These are phyloP conservation scores for Tolypocladium amazonense DNA, from an alignment of 2,329 filamentous ascomycete genomes.

Conservation along the genomic window DNA sequence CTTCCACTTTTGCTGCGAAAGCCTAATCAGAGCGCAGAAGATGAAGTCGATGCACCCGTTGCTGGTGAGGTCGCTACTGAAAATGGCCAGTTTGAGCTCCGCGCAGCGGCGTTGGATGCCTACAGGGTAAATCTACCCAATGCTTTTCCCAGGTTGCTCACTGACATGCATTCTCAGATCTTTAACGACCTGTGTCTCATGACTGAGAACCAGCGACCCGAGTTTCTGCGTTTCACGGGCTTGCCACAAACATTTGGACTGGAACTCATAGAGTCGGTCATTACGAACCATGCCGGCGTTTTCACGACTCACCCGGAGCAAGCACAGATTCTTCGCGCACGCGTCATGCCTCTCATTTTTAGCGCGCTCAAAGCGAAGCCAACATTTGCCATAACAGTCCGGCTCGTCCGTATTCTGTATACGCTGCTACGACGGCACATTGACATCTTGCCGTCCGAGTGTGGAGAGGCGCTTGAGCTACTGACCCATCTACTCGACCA, in stretches of 20 bases:
- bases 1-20: neutral
- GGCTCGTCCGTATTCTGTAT: slow-evolving; percentile 73
- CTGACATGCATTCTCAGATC: slow-evolving; percentile 36
- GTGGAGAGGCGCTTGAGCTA: slow-evolving; percentile 70
- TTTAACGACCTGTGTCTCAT: slow-evolving; percentile 86
- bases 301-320: slow-evolving; percentile 74
- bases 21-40: slow-evolving; percentile 18
- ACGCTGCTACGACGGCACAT: slow-evolving; percentile 73
- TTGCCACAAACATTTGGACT: slow-evolving; percentile 76
- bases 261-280: slow-evolving; percentile 82
- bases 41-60: slow-evolving; percentile 39
- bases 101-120: slow-evolving; percentile 73
- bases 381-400: slow-evolving; percentile 71
- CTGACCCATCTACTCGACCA: slow-evolving; percentile 82
- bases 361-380: slow-evolving; percentile 67
- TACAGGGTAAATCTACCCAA: slow-evolving; percentile 48
- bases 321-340: slow-evolving; percentile 61
- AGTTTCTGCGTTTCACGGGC: slow-evolving; percentile 69
- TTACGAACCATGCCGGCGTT: slow-evolving; percentile 74
- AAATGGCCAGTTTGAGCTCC: slow-evolving; percentile 54
- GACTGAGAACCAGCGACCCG: slow-evolving; percentile 72
- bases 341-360: slow-evolving; percentile 76
- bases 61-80: slow-evolving; percentile 58
- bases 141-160: neutral
- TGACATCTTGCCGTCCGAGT: slow-evolving; percentile 62